Evolutionary conservation across 2,329 filamentous ascomycete genomes (phyloP).

Genomic region (Botryotinia globosa): DNA sequence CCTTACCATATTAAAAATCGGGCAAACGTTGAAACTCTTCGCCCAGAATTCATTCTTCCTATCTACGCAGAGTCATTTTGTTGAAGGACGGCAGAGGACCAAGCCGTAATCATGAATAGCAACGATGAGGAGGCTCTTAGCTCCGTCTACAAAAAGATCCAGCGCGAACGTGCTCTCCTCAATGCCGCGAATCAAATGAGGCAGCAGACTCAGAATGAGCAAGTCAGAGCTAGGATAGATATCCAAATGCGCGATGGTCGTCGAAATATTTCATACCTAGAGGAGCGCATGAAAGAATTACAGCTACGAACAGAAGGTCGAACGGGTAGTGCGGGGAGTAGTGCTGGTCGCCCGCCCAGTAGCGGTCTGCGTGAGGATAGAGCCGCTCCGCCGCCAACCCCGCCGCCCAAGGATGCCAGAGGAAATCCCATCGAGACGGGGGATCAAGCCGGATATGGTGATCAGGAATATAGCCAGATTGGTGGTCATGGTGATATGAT

Average conservation of each 20-base stretch:
- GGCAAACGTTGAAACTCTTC: background rate
- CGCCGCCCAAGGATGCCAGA: constrained; percentile 70
- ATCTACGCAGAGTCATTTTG: constrained; percentile 1
- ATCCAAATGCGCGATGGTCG: constrained; percentile 91
- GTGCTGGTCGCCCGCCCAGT: constrained; percentile 45
- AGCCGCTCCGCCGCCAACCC: constrained; percentile 56
- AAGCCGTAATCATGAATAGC: constrained; percentile 49
- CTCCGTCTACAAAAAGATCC: constrained; percentile 94
- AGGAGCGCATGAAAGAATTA: constrained; percentile 85
- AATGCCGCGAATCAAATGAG: constrained; percentile 92
- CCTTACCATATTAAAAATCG: constrained; percentile 17
- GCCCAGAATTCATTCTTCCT: constrained; percentile 12
- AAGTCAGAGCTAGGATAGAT: constrained; percentile 85
- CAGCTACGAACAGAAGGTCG: constrained; percentile 74
- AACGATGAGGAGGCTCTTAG: constrained; percentile 64
- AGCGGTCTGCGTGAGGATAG: constrained; percentile 46
- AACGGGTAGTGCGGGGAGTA: constrained; percentile 64
- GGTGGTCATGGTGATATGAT: constrained; percentile 70
- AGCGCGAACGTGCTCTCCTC: constrained; percentile 93
- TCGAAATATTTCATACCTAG: constrained; percentile 92
- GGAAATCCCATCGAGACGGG: constrained; percentile 45
- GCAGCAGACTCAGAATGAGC: constrained; percentile 90
- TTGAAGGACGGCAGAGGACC: constrained; percentile 4
- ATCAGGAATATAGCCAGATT: constrained; percentile 53
- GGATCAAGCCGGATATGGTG: constrained; percentile 63